Evolutionary conservation across 1,284 basidiomycete genomes (phyloP), one percentile per base, ranked within the genome.

Genomic region (Meripilus lineatus): DNA sequence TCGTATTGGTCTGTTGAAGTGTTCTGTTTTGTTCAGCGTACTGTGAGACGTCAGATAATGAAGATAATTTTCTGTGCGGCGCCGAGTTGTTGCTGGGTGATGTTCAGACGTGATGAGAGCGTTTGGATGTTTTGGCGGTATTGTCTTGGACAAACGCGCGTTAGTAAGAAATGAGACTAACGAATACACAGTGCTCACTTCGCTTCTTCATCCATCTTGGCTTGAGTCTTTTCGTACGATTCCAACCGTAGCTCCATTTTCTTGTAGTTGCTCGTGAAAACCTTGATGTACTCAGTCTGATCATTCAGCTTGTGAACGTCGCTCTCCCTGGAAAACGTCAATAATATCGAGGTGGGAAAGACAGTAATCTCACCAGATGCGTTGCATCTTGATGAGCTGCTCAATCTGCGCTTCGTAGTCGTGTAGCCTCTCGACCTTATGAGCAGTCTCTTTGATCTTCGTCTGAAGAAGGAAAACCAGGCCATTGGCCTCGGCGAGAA

Each of bases 401-500:
- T 85, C 79, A 33, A 91, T 84, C 52, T 83, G 77, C 41, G 67
- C 69, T 57, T 86, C 86, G 46, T 87, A 89, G 56, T 88, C 84
- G 47, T 72, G 67, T 37, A 89, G 61, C 7, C 83, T 71, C 47
- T 86, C 79, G 21, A 89, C 73, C 55, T 88, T 88, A 58, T 82
- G 83, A 47, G 81, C 76, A 33, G 70, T 81, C 58, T 81, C 84
- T 57, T 85, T 87, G 53, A 71, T 73, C 52, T 77, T 70, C 3
- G 81, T 86, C 58, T 81, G 67, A 18, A 89, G 64, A 36, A 72
- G 66, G 51, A 83, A 84, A 1, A 84, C 74, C 15, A 75, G 63
- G 38, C 75, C 69, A 11, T 68, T 69, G 6, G 84, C 82, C 15
- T 79, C 78, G 0, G 74, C 76, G 20, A 90, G 63, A 10, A 86